Conservation (phyloP, 768 basidiomycete genomes). For the Galerina sulciceps region DNA sequence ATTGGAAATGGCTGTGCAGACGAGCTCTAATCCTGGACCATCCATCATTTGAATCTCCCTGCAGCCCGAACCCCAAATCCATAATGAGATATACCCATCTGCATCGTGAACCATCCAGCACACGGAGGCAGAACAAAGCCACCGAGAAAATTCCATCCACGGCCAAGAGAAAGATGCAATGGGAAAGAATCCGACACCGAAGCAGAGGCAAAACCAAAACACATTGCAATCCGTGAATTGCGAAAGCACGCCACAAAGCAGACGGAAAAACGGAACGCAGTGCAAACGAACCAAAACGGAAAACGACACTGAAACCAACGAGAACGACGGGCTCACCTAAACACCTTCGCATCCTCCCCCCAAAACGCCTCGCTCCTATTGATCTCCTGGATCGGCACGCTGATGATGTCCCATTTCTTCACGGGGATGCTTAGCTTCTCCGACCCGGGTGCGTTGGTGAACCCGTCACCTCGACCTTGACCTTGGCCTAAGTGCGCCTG, state of each 20-base stretch:
- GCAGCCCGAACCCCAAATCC: neutral
- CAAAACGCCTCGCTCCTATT: conserved; percentile 58
- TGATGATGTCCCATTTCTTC: conserved; percentile 46
- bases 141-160: no score
- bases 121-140: neutral
- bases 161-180: neutral
- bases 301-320: neutral
- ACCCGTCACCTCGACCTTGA: conserved; percentile 3
- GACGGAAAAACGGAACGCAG: neutral
- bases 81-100: neutral
- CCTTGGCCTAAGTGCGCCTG: conserved; percentile 8
- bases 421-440: conserved; percentile 23
- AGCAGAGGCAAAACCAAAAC: neutral
- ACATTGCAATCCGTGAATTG: neutral
- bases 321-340: conserved; percentile 44
- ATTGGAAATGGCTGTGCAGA: neutral
- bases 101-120: neutral
- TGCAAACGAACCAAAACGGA: conserved; percentile 18
- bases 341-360: conserved; percentile 65
- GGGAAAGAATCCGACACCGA: neutral
- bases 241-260: neutral
- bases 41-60: neutral
- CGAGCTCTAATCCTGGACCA: neutral
- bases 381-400: conserved; percentile 54
- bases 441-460: conserved; percentile 24